These are phyloP conservation scores for Tripterygium wilfordii DNA, from an alignment of 177 flowering plant genomes.

Conservation along the genomic window DNA sequence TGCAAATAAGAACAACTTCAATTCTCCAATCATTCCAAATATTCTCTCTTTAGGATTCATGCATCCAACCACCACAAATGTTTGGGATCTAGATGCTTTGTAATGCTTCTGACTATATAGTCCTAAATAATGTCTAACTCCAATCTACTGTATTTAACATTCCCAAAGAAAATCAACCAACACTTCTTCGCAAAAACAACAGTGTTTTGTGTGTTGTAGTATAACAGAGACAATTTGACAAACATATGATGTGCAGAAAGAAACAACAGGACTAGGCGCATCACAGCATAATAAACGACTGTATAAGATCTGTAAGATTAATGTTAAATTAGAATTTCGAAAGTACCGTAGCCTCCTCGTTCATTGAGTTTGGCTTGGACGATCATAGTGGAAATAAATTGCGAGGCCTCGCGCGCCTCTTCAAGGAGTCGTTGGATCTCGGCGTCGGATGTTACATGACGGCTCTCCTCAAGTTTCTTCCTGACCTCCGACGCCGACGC, in stretches of 20 bases:
- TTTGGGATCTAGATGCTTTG: too few relatives aligned
- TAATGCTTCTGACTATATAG: too few relatives aligned
- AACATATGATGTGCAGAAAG: slow-evolving; percentile 21
- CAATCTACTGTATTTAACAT: too few relatives aligned
- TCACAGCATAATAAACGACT: background rate
- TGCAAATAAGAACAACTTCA: too few relatives aligned
- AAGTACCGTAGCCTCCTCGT: slow-evolving; percentile 71
- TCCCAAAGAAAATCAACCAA: background rate
- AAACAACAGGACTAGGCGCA: background rate
- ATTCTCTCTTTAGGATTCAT: too few relatives aligned
- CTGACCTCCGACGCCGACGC: slow-evolving; percentile 69
- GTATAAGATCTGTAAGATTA: too few relatives aligned
- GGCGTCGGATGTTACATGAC: slow-evolving; percentile 48
- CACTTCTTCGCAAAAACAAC: too few relatives aligned
- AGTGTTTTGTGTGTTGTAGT: too few relatives aligned
- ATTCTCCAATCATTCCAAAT: too few relatives aligned
- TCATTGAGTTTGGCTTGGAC: slow-evolving; percentile 81
- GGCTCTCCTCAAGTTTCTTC: slow-evolving; percentile 76
- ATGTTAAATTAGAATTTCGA: too few relatives aligned
- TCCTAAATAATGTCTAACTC: too few relatives aligned
- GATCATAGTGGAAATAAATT: slow-evolving; percentile 82
- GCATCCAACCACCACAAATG: too few relatives aligned
- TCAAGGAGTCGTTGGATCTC: slow-evolving; percentile 62
- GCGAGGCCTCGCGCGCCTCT: slow-evolving; percentile 77
- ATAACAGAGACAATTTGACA: slow-evolving; percentile 17